Conservation (phyloP, 2,329 filamentous ascomycete genomes). For the Aspergillus brunneoviolaceus region DNA sequence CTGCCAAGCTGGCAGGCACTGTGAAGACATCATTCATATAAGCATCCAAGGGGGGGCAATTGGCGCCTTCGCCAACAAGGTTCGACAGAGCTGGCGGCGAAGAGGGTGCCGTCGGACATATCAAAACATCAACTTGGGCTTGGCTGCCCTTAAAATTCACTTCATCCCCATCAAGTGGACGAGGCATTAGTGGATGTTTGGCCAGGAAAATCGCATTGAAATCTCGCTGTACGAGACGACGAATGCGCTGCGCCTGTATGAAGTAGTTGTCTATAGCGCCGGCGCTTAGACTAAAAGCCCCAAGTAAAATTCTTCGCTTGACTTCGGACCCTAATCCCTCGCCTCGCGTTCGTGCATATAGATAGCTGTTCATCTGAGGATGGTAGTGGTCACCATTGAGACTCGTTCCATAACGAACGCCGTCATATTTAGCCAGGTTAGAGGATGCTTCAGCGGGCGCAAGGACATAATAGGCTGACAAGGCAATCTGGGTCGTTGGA, state of each 20-base stretch:
- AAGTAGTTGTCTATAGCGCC: conserved; percentile 96
- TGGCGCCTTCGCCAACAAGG: conserved; percentile 40
- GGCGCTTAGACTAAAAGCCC: conserved; percentile 85
- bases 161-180: conserved; percentile 5
- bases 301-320: conserved; percentile 79
- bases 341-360: conserved; percentile 76
- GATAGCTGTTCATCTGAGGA: conserved; percentile 51
- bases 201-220: conserved; percentile 77
- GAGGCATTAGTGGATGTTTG: conserved; percentile 61
- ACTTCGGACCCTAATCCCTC: conserved; percentile 81
- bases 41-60: conserved; percentile 59
- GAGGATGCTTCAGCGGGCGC: conserved; percentile 94
- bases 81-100: conserved; percentile 65
- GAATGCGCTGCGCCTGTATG: conserved; percentile 84
- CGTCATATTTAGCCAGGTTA: conserved; percentile 95
- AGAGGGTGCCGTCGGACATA: conserved; percentile 84
- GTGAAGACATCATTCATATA: conserved; percentile 97
- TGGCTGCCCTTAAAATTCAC: conserved; percentile 5
- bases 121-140: conserved; percentile 70
- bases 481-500: conserved; percentile 77
- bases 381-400: conserved; percentile 50
- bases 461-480: conserved; percentile 93
- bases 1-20: conserved; percentile 88
- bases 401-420: conserved; percentile 80
- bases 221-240: conserved; percentile 78